Percentiles rank a stretch among this genome's conserved stretches.
phyloP scores from a whole-genome alignment of 1,284 basidiomycete species.

The Cutaneotrichosporon spelunceum region DNA sequence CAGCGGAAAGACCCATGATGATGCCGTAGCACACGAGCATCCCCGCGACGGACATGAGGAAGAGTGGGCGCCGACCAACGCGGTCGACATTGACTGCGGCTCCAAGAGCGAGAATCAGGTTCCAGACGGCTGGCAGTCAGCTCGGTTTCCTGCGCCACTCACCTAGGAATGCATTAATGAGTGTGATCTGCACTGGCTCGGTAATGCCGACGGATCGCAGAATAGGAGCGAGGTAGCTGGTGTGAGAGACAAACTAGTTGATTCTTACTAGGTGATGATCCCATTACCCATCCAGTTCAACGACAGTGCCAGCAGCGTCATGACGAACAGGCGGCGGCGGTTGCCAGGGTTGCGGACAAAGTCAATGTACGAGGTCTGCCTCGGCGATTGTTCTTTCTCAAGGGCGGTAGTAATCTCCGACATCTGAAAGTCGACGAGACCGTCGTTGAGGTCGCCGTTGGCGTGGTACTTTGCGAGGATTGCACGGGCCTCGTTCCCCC shows the following conservation, averaged over 20 bases:
- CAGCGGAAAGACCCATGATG: slow-evolving; percentile 28
- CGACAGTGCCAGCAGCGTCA: slow-evolving; percentile 58
- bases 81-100: slow-evolving; percentile 19
- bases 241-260: no score
- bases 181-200: slow-evolving; percentile 58
- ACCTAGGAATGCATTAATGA: slow-evolving; percentile 65
- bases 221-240: slow-evolving; percentile 64
- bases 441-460: slow-evolving; percentile 45
- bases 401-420: slow-evolving; percentile 51
- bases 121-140: no score
- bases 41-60: slow-evolving; percentile 21
- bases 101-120: slow-evolving; percentile 12
- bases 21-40: slow-evolving; percentile 17
- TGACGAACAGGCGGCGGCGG: slow-evolving; percentile 54
- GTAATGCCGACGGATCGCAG: slow-evolving; percentile 67
- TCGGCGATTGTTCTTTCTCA: slow-evolving; percentile 37
- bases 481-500: slow-evolving; percentile 30
- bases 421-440: slow-evolving; percentile 48
- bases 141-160: no score
- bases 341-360: slow-evolving; percentile 46
- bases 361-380: slow-evolving; percentile 4
- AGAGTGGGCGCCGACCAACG: slow-evolving; percentile 33
- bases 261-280: slow-evolving; percentile 55
- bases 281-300: slow-evolving; percentile 67
- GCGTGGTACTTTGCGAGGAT: slow-evolving; percentile 54